Evolutionary conservation across 2,329 filamentous ascomycete species (phyloP), one percentile per base, ranked within the genome.

Genomic region (Whalleya microplaca): DNA sequence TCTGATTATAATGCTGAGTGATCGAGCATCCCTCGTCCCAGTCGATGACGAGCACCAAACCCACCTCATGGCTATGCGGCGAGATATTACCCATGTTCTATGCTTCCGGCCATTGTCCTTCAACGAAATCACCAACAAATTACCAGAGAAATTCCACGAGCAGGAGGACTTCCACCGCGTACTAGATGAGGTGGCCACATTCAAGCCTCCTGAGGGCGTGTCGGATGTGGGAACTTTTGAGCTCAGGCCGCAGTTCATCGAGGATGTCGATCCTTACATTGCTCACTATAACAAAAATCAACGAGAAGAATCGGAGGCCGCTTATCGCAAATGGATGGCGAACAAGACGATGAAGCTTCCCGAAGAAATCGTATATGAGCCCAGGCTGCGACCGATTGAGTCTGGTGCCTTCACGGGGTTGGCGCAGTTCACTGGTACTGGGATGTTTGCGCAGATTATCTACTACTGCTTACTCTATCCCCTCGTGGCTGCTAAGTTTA

Each of bases 211-310:
- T 0, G 95, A 99, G 73, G 95, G 94, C 4, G 76, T 98, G 29
- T 91, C 90, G 3, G 95, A 99, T 71, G 90, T 93, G 16, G 95
- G 96, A 55, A 96, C 91, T 0, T 99, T 99, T 68, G 92, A 97
- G 72, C 79, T 99, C 49, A 95, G 93, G 70, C 86, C 90, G 3
- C 85, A 96, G 58, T 95, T 88, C 66, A 83, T 97, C 41, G 90
- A 94, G 64, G 84, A 96, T 45, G 86, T 99, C 48, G 96, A 99
- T 71, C 95, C 96, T 0, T 99, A 97, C 72, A 95, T 93, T 68
- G 90, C 93, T 6, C 92, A 98, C 70, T 99, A 96, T 73, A 96
- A 88, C 68, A 96, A 96, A 71, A 99, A 99, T 68, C 94, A 98
- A 72, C 86, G 95, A 48, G 95, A 99, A 70, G 95, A 99, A 72